Evolutionary conservation across 2,329 filamentous ascomycete species (phyloP), one percentile per base, ranked within the genome.

Genomic region (Neofusicoccum laricinum): DNA sequence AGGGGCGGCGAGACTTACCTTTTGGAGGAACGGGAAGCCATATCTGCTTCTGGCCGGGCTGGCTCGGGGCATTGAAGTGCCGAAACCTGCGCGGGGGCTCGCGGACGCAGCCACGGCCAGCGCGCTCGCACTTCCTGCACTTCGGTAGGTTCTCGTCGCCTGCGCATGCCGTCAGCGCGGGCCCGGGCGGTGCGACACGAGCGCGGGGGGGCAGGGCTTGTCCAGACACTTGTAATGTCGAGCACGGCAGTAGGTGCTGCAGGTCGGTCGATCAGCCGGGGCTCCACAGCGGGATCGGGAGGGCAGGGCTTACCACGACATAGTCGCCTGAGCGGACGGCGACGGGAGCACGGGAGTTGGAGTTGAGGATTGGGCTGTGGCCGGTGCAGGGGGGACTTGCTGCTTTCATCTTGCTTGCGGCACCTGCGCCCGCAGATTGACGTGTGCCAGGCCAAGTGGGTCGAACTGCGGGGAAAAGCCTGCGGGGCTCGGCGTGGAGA

Each of bases 191-290:
- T 49, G 32, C 30, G 10, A 15, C 15, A 3, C 8, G 6, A 36
- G 21, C 30, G 34, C 43, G 46, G 66, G 10, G 38, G 40, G 40
- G 32, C 25, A 21, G n/a, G 55, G n/a, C 4, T 36, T 36, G 25
- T 59, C 40, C 57, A 34, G 70, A 76, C 75, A 77, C 62, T 73
- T 71, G 65, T 77, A 76, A 66, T 77, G 75, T 69, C 74, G 73
- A 63, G 71, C 73, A 65, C 74, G 74, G 69, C 75, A 77, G 63
- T 74, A 74, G 67, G 72, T 76, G 71, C 75, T 77, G 38, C 53
- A 69, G 68, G 59, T 53, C 61, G 70, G 71, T 71, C 71, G 64
- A 71, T 70, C 64, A 63, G 48, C 65, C 63, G 50, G 50, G 61
- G 49, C 21, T 63, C 32, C 40, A 58, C 36, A 17, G 51, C 64